Percentiles rank a stretch among this genome's conserved stretches.
phyloP scores from a whole-genome alignment of 2,329 filamentous ascomycete species.

The Coleophoma crateriformis region DNA sequence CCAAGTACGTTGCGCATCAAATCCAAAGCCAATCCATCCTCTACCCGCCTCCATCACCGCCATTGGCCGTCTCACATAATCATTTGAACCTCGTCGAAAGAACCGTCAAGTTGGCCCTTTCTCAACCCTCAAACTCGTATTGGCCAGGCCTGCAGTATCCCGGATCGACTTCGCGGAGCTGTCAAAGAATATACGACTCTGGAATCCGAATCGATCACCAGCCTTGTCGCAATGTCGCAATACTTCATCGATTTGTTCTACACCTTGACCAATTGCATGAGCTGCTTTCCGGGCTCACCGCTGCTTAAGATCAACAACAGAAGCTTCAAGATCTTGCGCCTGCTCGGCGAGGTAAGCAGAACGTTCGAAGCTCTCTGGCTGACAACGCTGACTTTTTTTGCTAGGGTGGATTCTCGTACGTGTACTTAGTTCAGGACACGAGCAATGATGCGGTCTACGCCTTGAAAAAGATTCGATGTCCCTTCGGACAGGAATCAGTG shows the following conservation, averaged over 20 bases:
- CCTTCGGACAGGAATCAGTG: conserved; percentile 94
- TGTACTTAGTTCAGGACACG: conserved; percentile 95
- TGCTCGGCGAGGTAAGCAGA: conserved; percentile 76
- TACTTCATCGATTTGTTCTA: conserved; percentile 85
- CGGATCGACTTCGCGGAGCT: too few species aligned
- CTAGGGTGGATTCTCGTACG: conserved; percentile 95
- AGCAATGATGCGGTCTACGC: conserved; percentile 79
- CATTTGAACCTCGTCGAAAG: too few species aligned
- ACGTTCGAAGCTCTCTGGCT: not conserved
- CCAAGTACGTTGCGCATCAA: too few species aligned
- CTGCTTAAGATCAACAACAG: conserved; percentile 92
- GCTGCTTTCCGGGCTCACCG: conserved; percentile 91
- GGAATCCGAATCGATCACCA: not conserved
- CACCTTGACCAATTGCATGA: conserved; percentile 90
- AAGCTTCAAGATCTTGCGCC: conserved; percentile 90
- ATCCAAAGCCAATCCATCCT: too few species aligned
- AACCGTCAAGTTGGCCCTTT: too few species aligned
- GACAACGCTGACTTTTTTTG: conserved; percentile 7
- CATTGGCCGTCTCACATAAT: too few species aligned
- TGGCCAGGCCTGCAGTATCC: too few species aligned
- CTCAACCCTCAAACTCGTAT: too few species aligned
- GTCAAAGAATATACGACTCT: too few species aligned
- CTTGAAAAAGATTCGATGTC: conserved; percentile 97
- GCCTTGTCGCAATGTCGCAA: conserved; percentile 57
- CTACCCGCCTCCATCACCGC: too few species aligned